These are phyloP conservation scores for Kalanchoe fedtschenkoi DNA, from an alignment of 164 flowering plant species.

Conservation along the genomic window DNA sequence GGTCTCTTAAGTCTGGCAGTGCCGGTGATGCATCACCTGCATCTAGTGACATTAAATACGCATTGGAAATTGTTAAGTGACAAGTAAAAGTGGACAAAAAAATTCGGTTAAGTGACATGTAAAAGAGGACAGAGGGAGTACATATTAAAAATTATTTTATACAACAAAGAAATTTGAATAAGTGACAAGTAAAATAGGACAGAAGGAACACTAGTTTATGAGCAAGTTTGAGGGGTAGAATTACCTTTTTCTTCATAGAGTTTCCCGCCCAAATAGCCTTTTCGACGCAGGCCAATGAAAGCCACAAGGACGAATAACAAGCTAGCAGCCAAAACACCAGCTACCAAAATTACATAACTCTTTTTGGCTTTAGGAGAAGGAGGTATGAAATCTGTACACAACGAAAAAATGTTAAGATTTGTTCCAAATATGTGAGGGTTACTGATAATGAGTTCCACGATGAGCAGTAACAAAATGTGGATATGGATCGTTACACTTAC, in stretches of 20 bases:
- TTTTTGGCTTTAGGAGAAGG: conserved; percentile 25
- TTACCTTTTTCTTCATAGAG: conserved; percentile 15
- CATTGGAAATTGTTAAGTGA: no score
- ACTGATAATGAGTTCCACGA: background rate
- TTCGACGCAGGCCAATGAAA: conserved; percentile 27
- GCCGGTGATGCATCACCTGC: no score
- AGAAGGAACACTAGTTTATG: no score
- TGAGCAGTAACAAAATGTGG: background rate
- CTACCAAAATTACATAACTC: conserved; percentile 11
- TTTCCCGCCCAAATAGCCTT: conserved; percentile 44
- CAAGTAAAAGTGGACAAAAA: no score
- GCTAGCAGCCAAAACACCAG: conserved; percentile 23
- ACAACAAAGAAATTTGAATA: no score
- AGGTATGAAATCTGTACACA: conserved; percentile 44
- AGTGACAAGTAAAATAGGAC: no score
- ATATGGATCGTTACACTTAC: conserved; percentile 23
- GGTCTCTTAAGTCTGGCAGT: no score
- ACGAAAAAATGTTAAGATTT: background rate
- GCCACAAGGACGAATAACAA: conserved; percentile 22
- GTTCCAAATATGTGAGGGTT: background rate
- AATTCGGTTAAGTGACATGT: no score
- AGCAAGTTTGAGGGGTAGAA: background rate
- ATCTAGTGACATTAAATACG: no score
- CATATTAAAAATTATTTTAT: no score
- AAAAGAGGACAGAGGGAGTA: no score